Conservation (phyloP, 176 grass and related monocot species). For the Paspalum notatum region DNA sequence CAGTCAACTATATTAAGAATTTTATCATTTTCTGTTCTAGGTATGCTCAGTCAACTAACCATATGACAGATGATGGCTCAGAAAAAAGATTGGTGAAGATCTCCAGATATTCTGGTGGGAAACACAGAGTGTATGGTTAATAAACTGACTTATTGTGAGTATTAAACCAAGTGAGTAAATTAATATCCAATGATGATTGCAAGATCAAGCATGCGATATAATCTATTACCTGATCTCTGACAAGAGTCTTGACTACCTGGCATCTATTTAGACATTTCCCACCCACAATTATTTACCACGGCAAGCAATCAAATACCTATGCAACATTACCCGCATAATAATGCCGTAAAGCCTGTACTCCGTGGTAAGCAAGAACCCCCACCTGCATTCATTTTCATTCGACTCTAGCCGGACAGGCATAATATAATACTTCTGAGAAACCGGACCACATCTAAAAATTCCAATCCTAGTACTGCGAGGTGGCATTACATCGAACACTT, state of each 20-base stretch:
- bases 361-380: neutral
- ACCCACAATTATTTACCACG: conserved; percentile 5
- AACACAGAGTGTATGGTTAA: conserved; percentile 14
- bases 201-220: neutral
- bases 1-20: conserved; percentile 41
- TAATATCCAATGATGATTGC: neutral
- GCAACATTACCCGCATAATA: neutral
- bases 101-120: conserved; percentile 35
- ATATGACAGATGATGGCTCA: conserved; percentile 33
- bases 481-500: conserved; percentile 35
- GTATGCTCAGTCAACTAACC: conserved; percentile 42
- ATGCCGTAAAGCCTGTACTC: neutral
- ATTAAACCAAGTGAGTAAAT: neutral
- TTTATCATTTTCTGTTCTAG: conserved; percentile 33
- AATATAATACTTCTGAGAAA: no score
- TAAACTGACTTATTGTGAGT: neutral
- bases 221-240: conserved; percentile 23
- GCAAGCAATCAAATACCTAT: neutral
- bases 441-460: no score
- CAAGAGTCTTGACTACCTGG: neutral
- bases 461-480: neutral
- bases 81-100: conserved; percentile 37
- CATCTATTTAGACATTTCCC: conserved; percentile 6
- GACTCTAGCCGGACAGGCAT: no score
- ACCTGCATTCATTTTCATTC: no score